Evolutionary conservation across 352 stramenopile genomes (phyloP), one percentile per base, ranked within the genome.

Genomic region (Thalassiosira pacifica): DNA sequence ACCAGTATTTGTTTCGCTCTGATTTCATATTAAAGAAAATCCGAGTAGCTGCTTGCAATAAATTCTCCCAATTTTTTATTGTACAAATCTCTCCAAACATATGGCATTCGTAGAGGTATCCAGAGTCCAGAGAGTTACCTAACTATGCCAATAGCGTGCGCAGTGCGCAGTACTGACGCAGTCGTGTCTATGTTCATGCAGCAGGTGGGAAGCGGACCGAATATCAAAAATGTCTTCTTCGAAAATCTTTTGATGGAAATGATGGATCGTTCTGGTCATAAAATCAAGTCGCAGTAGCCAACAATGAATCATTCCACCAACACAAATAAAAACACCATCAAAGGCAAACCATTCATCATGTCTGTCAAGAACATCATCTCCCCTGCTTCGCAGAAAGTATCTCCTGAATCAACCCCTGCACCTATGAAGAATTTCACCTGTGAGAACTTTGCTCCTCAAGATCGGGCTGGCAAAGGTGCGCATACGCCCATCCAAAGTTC

Each of bases 291-390:
- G 2, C 45, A 22, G 5, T 18, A 5, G 11, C 29, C 52, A 31
- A 60, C n/a, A 24, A 60, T 60, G 61, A 48, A 48, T 26, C 37
- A 48, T 48, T 48, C 29, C 19, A 27, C 26, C 18, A 67, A 4
- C 26, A 6, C n/a, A 24, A 53, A 42, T 6, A 42, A 69, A 42
- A 42, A 42, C 16, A 31, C 32, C 22, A 26, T 24, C 55, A 64
- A n/a, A 26, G 13, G n/a, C 19, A 19, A 64, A 66, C 40, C 67
- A 61, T 42, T 24, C 22, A 65, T 29, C 3, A 76, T 76, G 67
- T 76, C 67, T n/a, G 48, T 76, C 60, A 52, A 53, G 31, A 29
- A 27, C 29, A 34, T 26, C 22, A 57, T 32, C 52, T 57, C 67
- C 26, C 52, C 16, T 37, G 1, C 52, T 13, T 29, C 52, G 18